Conservation (phyloP, 2,329 filamentous ascomycete species). For the Talaromyces rugulosus region DNA sequence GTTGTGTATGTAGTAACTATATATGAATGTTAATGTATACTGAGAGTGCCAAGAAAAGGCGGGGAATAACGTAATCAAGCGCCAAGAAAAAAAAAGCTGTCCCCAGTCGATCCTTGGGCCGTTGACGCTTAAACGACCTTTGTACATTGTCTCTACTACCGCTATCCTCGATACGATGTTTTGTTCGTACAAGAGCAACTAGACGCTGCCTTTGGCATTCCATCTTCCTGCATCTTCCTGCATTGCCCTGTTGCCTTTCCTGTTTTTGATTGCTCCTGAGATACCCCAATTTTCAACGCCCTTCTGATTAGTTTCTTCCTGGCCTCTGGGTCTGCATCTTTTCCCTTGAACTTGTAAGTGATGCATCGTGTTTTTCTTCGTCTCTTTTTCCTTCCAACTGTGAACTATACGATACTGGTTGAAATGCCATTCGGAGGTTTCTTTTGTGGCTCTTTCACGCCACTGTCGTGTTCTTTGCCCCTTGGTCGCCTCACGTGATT, state of each 20-base stretch:
- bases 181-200: neutral
- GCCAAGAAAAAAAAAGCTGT: neutral
- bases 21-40: no score
- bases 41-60: neutral
- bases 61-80: neutral
- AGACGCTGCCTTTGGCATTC: neutral
- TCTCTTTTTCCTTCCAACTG: neutral
- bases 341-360: neutral
- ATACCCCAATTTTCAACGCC: neutral
- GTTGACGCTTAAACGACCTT: neutral
- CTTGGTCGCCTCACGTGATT: neutral
- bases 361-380: neutral
- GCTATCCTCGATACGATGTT: neutral
- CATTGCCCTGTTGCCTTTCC: neutral
- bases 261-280: neutral
- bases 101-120: neutral
- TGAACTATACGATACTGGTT: neutral
- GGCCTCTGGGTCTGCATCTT: neutral
- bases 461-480: neutral
- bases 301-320: neutral
- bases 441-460: neutral
- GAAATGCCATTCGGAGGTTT: neutral
- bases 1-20: no score
- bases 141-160: neutral
- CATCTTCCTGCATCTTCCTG: neutral